phyloP scores from a whole-genome alignment of 2,329 filamentous ascomycete species.

The Aspergillus spinulosporus region DNA sequence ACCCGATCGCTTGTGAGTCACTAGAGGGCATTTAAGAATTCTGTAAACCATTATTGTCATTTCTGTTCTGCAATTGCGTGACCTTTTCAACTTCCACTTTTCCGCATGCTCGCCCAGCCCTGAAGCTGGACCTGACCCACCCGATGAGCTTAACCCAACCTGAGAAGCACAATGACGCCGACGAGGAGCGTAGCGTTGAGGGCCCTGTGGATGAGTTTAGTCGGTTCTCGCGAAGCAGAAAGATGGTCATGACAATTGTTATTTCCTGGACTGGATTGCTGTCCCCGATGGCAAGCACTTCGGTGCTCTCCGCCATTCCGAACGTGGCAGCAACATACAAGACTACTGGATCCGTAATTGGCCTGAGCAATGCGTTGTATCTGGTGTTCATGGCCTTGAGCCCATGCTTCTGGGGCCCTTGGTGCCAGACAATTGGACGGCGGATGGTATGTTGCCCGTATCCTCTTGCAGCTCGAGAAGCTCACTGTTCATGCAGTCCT shows the following conservation, averaged over 20 bases:
- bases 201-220: conserved; percentile 4
- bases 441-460: conserved; percentile 49
- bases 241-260: conserved; percentile 9
- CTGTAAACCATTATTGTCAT: not conserved
- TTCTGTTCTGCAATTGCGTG: not conserved
- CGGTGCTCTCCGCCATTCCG: conserved; percentile 67
- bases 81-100: not conserved
- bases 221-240: conserved; percentile 5
- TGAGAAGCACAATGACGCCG: conserved; percentile 1
- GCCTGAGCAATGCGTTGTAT: conserved; percentile 73
- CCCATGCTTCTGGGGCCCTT: conserved; percentile 70
- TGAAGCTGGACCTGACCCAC: not conserved
- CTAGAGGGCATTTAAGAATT: not conserved
- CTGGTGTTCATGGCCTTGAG: conserved; percentile 71
- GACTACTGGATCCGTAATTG: conserved; percentile 69
- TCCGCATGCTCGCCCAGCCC: not conserved
- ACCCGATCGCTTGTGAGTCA: not conserved
- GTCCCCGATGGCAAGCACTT: conserved; percentile 56
- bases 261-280: conserved; percentile 14
- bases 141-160: not conserved
- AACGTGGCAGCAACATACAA: conserved; percentile 67
- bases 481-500: conserved; percentile 46
- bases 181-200: not conserved
- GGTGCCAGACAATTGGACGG: conserved; percentile 66
- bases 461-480: not conserved